Percentiles rank a stretch among this genome's conserved stretches.
Evolutionary conservation across 2,329 filamentous ascomycete genomes (phyloP).

Genomic region (Corynespora cassiicola): DNA sequence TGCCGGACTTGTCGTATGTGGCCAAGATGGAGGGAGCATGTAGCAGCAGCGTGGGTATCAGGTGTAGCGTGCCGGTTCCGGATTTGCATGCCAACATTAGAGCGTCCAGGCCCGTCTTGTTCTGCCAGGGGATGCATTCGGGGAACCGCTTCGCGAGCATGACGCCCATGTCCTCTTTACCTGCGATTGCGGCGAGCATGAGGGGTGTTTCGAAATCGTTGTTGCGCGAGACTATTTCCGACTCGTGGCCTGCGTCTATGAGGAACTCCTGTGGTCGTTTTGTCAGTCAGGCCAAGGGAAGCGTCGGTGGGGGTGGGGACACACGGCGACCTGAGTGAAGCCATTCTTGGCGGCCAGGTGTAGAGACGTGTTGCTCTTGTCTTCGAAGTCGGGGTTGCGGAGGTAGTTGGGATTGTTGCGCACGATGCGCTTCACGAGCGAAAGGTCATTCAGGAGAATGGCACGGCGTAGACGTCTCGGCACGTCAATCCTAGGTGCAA

Average conservation of each 20-base stretch:
- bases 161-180: slow-evolving; percentile 76
- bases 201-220: slow-evolving; percentile 81
- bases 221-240: slow-evolving; percentile 76
- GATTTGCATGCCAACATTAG: slow-evolving; percentile 55
- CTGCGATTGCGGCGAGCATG: slow-evolving; percentile 75
- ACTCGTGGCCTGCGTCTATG: slow-evolving; percentile 76
- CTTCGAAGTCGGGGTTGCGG: slow-evolving; percentile 78
- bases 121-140: slow-evolving; percentile 67
- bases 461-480: slow-evolving; percentile 80
- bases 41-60: slow-evolving; percentile 47
- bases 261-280: slow-evolving; percentile 71
- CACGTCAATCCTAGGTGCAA: slow-evolving; percentile 72
- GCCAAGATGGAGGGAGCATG: slow-evolving; percentile 35
- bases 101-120: slow-evolving; percentile 73
- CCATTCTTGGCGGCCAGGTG: slow-evolving; percentile 81
- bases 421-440: slow-evolving; percentile 79
- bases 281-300: neutral
- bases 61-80: slow-evolving; percentile 51
- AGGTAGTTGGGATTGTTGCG: slow-evolving; percentile 73
- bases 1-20: slow-evolving; percentile 71
- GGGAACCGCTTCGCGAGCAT: slow-evolving; percentile 72
- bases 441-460: slow-evolving; percentile 75
- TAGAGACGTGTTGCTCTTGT: slow-evolving; percentile 81
- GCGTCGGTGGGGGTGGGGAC: slow-evolving; percentile 21
- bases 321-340: slow-evolving; percentile 68